phyloP scores from a whole-genome alignment of 2,329 filamentous ascomycete genomes.

The Cryoendolithus antarcticus region DNA sequence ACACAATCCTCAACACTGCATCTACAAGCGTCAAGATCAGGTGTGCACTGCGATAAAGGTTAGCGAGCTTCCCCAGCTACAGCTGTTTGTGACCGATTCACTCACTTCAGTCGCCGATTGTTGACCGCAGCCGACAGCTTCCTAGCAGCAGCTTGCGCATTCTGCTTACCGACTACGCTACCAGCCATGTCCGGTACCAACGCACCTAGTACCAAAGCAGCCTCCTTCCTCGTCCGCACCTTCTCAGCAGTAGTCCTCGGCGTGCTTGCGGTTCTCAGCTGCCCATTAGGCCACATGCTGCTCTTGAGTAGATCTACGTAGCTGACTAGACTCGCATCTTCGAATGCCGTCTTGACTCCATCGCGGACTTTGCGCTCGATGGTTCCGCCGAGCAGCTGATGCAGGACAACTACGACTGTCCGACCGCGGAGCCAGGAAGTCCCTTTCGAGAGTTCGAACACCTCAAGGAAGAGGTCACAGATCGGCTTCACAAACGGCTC shows the following conservation, averaged over 20 bases:
- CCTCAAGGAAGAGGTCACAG: conserved; percentile 90
- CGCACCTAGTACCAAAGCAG: conserved; percentile 76
- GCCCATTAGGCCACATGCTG: conserved; percentile 66
- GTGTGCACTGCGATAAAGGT: conserved; percentile 29
- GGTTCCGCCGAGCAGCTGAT: conserved; percentile 88
- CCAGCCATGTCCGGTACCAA: conserved; percentile 82
- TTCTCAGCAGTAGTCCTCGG: conserved; percentile 61
- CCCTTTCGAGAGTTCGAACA: conserved; percentile 85
- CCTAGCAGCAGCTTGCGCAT: conserved; percentile 80
- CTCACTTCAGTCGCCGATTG: conserved; percentile 79
- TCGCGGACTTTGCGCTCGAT: conserved; percentile 94
- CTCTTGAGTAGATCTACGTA: conserved; percentile 65
- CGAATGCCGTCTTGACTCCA: conserved; percentile 57
- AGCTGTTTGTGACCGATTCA: conserved; percentile 13
- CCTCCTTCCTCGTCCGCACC: conserved; percentile 69
- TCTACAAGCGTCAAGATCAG: conserved; percentile 38
- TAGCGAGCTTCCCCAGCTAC: conserved; percentile 7
- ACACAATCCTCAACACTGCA: conserved; percentile 35
- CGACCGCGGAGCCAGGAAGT: conserved; percentile 96
- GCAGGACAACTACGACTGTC: conserved; percentile 88
- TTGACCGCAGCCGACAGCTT: conserved; percentile 86
- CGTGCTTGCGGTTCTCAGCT: conserved; percentile 36
- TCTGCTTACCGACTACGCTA: conserved; percentile 83
- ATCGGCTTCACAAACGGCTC: conserved; percentile 98
- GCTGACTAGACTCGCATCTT: conserved; percentile 65